Base-by-base conservation (phyloP, 371 early-diverging fungal genomes). In the Vairimorpha ceranae region DNA sequence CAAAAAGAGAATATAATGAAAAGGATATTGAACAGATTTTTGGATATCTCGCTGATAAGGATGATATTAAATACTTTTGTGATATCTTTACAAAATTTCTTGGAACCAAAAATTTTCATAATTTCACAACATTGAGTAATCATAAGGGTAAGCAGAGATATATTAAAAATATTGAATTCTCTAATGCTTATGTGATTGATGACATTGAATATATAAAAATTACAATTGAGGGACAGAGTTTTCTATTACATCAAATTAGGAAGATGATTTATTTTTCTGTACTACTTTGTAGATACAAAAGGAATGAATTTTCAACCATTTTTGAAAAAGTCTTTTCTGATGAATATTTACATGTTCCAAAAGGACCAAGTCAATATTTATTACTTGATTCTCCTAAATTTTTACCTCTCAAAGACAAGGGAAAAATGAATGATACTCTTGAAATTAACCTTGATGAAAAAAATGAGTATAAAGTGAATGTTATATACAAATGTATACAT, bases 161-260 rank as follows among this genome's bases (percentile, higher is more conserved):
- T 46, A 88, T 97, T 23, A 88, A 87, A 77, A 90, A 92, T 33
- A 89, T 88, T 75, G 82, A 8, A 17, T 60, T 74, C 1, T 35
- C 36, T 0, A 74, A 78, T 23, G n/a, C 70, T 19, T 56, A 72
- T 79, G 69, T 90, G n/a, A 85, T 86, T 35, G 80, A 87, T 23
- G 91, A 87, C 0, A 85, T 85, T 43, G 94, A 95, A 78, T 98
- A 96, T 94, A 74, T 96, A 23, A 88, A 88, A 46, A 81, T 95
- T 41, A 88, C 88, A 74, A 89, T 99, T 21, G 88, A 91, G 59
- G 99, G 99, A 1, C 95, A 97, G 83, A 90, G 93, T 35, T 99
- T 99, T 78, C 92, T 97, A 93, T 85, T 99, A 38, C 96, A 99
- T 84, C 83, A 85, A 70, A 99, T 99, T 74, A 89, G 99, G 65